phyloP scores from a whole-genome alignment of 2,329 filamentous ascomycete species.

The Aschersonia sp. region DNA sequence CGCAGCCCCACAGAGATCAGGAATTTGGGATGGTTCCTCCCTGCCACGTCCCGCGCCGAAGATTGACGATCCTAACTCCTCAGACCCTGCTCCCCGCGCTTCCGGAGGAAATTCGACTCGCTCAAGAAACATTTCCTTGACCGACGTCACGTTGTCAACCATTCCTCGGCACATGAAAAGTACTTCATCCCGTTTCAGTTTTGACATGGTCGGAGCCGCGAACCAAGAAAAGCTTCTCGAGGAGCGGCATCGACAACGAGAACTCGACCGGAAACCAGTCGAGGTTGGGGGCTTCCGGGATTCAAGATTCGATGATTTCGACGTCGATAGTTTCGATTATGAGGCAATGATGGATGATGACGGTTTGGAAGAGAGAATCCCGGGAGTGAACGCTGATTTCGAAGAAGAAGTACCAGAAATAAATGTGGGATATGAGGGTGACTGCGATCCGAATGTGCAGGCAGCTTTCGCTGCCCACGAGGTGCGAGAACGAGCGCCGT shows the following conservation, averaged over 20 bases:
- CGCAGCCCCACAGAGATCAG: not conserved
- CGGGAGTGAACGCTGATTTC: constrained; percentile 28
- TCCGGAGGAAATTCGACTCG: constrained; percentile 16
- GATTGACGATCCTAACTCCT: not conserved
- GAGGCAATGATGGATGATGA: constrained; percentile 52
- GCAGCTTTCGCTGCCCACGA: not conserved
- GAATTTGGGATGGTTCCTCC: not conserved
- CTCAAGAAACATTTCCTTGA: constrained; percentile 39
- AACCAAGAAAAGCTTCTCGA: constrained; percentile 55
- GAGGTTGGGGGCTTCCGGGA: constrained; percentile 25
- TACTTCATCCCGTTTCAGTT: constrained; percentile 67
- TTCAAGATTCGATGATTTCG: constrained; percentile 45
- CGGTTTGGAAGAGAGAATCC: constrained; percentile 52
- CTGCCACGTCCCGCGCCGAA: not conserved
- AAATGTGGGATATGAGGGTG: constrained; percentile 12
- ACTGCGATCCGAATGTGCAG: not conserved
- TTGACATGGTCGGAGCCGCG: constrained; percentile 62
- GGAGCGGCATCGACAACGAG: constrained; percentile 55
- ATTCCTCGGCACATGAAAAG: constrained; percentile 56
- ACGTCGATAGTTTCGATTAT: constrained; percentile 46
- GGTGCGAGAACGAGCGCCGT: not conserved
- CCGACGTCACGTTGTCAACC: constrained; percentile 32
- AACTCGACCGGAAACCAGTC: constrained; percentile 41
- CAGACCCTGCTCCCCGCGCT: not conserved
- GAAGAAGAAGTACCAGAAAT: constrained; percentile 36